A percentile compares a stretch with the other conserved stretches of the same genome.
Evolutionary conservation across 345 rosid genomes (phyloP).

Genomic region (Cardamine resedifolia): DNA sequence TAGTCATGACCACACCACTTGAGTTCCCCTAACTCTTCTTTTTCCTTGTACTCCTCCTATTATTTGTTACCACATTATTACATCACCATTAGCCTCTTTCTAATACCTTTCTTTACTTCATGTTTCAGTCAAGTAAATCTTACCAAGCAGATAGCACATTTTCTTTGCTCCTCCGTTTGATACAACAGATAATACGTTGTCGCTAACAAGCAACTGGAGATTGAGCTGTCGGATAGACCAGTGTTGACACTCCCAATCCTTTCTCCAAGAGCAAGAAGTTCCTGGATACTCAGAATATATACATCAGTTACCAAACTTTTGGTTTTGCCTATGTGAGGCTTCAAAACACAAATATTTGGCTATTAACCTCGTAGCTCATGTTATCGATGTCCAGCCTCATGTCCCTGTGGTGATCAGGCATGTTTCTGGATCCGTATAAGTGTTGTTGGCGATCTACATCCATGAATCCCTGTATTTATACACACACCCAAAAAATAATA

Average conservation of each 20-base stretch:
- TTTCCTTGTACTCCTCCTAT: conserved; percentile 76
- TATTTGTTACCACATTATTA: conserved; percentile 34
- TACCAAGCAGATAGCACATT: conserved; percentile 89
- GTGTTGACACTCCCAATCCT: conserved; percentile 85
- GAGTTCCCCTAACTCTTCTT: conserved; percentile 54
- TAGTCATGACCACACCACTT: conserved; percentile 71
- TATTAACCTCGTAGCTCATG: conserved; percentile 81
- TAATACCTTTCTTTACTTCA: neutral
- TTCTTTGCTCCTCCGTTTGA: conserved; percentile 50
- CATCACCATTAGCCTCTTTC: conserved; percentile 11
- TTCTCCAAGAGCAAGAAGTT: conserved; percentile 81
- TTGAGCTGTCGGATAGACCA: conserved; percentile 61
- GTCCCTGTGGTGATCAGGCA: conserved; percentile 72
- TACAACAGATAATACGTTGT: conserved; percentile 41
- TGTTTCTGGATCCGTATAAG: conserved; percentile 56
- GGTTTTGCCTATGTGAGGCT: conserved; percentile 5
- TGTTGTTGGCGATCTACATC: conserved; percentile 50
- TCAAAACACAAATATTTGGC: neutral
- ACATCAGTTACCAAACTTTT: conserved; percentile 12
- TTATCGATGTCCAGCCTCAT: conserved; percentile 84
- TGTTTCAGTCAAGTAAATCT: conserved; percentile 22
- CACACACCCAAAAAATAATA: neutral
- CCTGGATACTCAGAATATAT: conserved; percentile 48
- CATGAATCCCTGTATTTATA: conserved; percentile 54
- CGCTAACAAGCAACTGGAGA: conserved; percentile 60